phyloP scores from a whole-genome alignment of 129 eudicot genomes.

The Centaurea solstitialis region DNA sequence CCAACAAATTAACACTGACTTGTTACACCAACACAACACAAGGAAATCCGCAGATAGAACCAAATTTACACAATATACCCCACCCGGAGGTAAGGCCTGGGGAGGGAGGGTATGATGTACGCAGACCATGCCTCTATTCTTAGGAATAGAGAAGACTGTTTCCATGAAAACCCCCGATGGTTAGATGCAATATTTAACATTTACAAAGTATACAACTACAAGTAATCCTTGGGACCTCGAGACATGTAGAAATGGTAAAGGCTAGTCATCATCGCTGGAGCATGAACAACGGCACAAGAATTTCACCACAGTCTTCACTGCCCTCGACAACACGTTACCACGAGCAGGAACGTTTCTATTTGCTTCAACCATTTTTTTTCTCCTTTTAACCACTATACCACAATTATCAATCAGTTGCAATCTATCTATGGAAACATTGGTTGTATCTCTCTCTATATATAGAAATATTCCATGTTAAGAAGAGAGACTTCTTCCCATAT shows the following conservation, averaged over 20 bases:
- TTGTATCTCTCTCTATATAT: not conserved
- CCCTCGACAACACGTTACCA: not conserved
- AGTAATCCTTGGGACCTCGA: not conserved
- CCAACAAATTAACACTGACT: not conserved
- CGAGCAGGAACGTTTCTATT: not conserved
- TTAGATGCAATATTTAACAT: not conserved
- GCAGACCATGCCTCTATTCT: not conserved
- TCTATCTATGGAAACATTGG: not conserved
- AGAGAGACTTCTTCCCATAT: not conserved
- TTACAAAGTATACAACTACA: not conserved
- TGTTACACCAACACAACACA: not conserved
- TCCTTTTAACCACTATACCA: no score
- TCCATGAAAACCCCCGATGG: not conserved
- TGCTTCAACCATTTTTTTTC: not conserved
- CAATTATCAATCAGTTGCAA: not conserved
- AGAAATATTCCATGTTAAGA: not conserved
- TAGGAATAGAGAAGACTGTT: not conserved
- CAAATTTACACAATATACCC: not conserved
- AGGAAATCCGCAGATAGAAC: not conserved
- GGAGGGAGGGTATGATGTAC: not conserved
- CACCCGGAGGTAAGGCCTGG: not conserved
- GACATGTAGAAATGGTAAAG: not conserved
- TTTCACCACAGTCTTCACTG: not conserved
- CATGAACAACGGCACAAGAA: not conserved
- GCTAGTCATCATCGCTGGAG: not conserved